Conservation (phyloP, 495 filamentous ascomycete species). For the Platismatia glauca region DNA sequence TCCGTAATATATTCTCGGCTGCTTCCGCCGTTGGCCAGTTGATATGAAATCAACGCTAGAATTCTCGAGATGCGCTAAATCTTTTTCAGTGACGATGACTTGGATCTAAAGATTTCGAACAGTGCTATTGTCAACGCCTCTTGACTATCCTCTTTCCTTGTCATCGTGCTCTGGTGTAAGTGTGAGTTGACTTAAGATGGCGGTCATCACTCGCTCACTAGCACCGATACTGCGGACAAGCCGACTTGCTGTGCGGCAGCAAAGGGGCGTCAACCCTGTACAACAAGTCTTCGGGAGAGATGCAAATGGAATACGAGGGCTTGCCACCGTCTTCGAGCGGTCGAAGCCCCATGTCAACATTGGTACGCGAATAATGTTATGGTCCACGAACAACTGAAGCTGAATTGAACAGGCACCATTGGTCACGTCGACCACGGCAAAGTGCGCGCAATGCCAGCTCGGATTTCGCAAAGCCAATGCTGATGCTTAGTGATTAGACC, state of each 20-base stretch:
- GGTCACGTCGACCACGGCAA: constrained; percentile 99
- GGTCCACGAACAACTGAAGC: constrained; percentile 3
- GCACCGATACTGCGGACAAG: constrained; percentile 62
- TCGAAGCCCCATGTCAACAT: constrained; percentile 98
- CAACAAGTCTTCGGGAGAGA: constrained; percentile 59
- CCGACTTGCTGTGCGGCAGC: constrained; percentile 52
- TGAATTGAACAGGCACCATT: constrained; percentile 64
- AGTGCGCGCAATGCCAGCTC: constrained; percentile 39
- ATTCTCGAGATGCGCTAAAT: not conserved
- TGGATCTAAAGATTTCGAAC: not conserved
- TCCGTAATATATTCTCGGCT: too few relatives aligned
- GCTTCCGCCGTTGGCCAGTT: too few relatives aligned
- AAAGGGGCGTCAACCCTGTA: constrained; percentile 55
- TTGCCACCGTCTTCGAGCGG: constrained; percentile 76
- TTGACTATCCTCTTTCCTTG: not conserved
- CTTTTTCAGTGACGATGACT: not conserved
- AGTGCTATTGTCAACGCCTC: not conserved
- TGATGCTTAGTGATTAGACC: constrained; percentile 48
- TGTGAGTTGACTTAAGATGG: constrained; percentile 43
- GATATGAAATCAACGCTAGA: too few relatives aligned
- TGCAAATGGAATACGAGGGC: constrained; percentile 57
- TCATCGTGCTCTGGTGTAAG: not conserved
- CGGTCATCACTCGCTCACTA: constrained; percentile 53
- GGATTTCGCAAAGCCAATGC: not conserved
- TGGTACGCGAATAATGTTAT: constrained; percentile 42